phyloP scores from a whole-genome alignment of 1,284 basidiomycete genomes.

The Gomphus bonarii region DNA sequence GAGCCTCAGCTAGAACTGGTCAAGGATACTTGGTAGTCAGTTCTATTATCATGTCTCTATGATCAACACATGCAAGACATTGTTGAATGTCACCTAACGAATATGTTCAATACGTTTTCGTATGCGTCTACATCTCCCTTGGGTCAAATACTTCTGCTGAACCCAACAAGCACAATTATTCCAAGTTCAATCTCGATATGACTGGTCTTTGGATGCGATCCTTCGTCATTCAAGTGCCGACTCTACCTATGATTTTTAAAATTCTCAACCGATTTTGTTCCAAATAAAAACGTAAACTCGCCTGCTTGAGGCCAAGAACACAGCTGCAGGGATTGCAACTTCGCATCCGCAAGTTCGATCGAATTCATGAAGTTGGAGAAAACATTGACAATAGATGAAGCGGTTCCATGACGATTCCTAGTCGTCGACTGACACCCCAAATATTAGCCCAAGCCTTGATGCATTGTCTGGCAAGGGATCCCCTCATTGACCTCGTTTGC shows the following conservation, averaged over 20 bases:
- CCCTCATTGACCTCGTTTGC: neutral
- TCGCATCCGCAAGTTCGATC: neutral
- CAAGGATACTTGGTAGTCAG: neutral
- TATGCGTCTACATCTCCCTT: neutral
- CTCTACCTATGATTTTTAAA: neutral
- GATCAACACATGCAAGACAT: neutral
- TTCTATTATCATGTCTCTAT: neutral
- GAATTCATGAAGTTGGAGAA: neutral
- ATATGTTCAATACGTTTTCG: neutral
- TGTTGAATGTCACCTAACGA: neutral
- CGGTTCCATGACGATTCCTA: conserved; percentile 21
- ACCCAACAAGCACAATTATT: neutral
- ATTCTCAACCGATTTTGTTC: neutral
- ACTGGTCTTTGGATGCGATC: neutral
- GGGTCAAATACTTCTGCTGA: neutral
- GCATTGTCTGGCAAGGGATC: conserved; percentile 21
- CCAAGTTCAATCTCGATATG: neutral
- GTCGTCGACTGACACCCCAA: conserved; percentile 27
- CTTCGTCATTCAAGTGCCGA: neutral
- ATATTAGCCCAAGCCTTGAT: conserved; percentile 29
- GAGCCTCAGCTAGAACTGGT: conserved; percentile 32
- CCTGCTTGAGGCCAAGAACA: neutral
- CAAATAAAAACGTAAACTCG: neutral
- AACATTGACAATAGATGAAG: conserved; percentile 19
- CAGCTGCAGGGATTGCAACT: neutral